Conservation (phyloP, 202 grass and related monocot species). For the Schoenoplectus triqueter region DNA sequence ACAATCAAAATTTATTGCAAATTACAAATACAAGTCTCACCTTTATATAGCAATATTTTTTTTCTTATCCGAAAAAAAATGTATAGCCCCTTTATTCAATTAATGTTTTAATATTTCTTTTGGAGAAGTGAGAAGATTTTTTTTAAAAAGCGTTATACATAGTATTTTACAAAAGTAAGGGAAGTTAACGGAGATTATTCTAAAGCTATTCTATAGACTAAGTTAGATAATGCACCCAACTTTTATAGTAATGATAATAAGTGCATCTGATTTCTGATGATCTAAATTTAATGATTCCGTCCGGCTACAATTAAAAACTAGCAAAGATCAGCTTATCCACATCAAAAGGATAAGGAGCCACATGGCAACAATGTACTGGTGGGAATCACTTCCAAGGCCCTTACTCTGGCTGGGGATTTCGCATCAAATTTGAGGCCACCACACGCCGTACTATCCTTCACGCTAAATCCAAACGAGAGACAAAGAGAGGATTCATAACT, state of each 20-base stretch:
- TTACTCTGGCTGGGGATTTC: conserved; percentile 46
- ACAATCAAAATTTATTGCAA: too few species aligned
- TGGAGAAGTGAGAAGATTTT: too few species aligned
- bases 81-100: too few species aligned
- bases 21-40: too few species aligned
- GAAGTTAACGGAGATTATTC: background rate
- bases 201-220: background rate
- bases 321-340: conserved; percentile 63
- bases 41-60: too few species aligned
- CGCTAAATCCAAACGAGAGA: conserved; percentile 28
- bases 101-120: too few species aligned
- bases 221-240: background rate
- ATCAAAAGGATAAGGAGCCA: conserved; percentile 64
- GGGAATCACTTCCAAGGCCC: conserved; percentile 25
- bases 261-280: background rate
- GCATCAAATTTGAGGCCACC: conserved; percentile 53
- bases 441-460: conserved; percentile 16
- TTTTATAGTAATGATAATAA: background rate
- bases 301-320: conserved; percentile 20
- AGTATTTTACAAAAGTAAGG: too few species aligned
- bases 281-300: conserved; percentile 12
- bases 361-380: conserved; percentile 51
- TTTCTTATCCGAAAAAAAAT: too few species aligned
- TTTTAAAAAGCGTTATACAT: too few species aligned
- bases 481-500: conserved; percentile 22